phyloP scores from a whole-genome alignment of 345 rosid genomes.

The Ceriops zippeliana region DNA sequence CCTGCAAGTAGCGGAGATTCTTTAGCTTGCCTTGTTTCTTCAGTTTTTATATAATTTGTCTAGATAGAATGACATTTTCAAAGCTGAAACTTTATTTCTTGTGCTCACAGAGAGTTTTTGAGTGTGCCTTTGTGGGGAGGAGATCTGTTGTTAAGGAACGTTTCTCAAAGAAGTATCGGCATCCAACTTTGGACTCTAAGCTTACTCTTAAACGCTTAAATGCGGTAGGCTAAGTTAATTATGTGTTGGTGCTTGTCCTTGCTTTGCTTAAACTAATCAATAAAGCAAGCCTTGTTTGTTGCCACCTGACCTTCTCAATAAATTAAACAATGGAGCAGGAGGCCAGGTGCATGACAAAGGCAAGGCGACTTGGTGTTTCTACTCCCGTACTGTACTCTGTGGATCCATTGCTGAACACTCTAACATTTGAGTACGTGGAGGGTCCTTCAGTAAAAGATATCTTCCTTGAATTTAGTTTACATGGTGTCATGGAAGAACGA shows the following conservation, averaged over 20 bases:
- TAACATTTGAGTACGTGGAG: constrained; percentile 78
- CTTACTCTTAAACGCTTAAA: constrained; percentile 78
- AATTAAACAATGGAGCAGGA: constrained; percentile 44
- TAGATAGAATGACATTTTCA: background rate
- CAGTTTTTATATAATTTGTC: background rate
- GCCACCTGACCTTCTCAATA: constrained; percentile 1
- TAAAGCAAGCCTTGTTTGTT: background rate
- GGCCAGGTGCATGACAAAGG: constrained; percentile 95
- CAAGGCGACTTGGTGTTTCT: constrained; percentile 78
- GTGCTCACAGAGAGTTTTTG: constrained; percentile 65
- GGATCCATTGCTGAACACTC: constrained; percentile 63
- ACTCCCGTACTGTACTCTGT: constrained; percentile 82
- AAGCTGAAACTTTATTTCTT: background rate
- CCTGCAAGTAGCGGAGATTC: background rate
- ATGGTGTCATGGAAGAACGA: constrained; percentile 65
- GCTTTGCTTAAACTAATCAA: background rate
- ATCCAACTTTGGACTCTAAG: constrained; percentile 79
- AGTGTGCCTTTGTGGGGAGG: constrained; percentile 71
- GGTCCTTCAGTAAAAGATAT: constrained; percentile 87
- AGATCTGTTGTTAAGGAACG: constrained; percentile 74
- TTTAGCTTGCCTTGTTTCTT: background rate
- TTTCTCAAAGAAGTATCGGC: constrained; percentile 94
- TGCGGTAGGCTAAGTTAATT: constrained; percentile 65
- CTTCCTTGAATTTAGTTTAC: constrained; percentile 65
- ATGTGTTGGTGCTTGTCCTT: background rate